These are phyloP conservation scores for Plantago coronopus DNA, from an alignment of 305 asterid genomes.

Conservation along the genomic window DNA sequence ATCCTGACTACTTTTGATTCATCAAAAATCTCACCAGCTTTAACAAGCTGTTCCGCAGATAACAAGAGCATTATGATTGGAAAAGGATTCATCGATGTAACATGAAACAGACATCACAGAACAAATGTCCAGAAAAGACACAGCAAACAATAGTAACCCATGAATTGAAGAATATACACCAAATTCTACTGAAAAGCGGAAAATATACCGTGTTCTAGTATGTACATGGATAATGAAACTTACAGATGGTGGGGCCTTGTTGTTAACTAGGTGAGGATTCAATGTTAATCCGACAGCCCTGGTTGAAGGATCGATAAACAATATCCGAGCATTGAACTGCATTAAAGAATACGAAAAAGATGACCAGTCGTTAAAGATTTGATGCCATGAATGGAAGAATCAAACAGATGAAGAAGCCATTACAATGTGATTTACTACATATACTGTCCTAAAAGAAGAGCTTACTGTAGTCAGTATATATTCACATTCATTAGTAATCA, in stretches of 20 bases:
- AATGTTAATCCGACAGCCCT: conserved; percentile 94
- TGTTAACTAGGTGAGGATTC: conserved; percentile 71
- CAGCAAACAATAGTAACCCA: background rate
- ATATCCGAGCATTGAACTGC: conserved; percentile 88
- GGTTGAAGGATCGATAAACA: conserved; percentile 86
- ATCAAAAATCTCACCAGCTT: conserved; percentile 80
- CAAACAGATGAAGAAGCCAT: background rate
- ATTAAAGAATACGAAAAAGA: conserved; percentile 18
- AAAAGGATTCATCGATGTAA: conserved; percentile 16
- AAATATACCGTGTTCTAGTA: background rate
- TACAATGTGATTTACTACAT: too few species aligned
- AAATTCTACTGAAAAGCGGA: conserved; percentile 1
- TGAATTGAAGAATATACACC: conserved; percentile 13
- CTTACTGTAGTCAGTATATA: background rate
- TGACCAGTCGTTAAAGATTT: conserved; percentile 7
- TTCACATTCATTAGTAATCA: background rate
- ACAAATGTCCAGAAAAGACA: too few species aligned
- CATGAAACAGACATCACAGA: background rate
- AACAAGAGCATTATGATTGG: conserved; percentile 20
- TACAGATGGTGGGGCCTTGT: conserved; percentile 79
- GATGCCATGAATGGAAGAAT: background rate
- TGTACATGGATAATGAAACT: conserved; percentile 34
- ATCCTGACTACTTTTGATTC: conserved; percentile 77
- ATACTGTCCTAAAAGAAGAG: conserved; percentile 1
- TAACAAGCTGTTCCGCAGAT: conserved; percentile 61